Evolutionary conservation across 768 basidiomycete genomes (phyloP).

Genomic region (Mycena chlorophos): DNA sequence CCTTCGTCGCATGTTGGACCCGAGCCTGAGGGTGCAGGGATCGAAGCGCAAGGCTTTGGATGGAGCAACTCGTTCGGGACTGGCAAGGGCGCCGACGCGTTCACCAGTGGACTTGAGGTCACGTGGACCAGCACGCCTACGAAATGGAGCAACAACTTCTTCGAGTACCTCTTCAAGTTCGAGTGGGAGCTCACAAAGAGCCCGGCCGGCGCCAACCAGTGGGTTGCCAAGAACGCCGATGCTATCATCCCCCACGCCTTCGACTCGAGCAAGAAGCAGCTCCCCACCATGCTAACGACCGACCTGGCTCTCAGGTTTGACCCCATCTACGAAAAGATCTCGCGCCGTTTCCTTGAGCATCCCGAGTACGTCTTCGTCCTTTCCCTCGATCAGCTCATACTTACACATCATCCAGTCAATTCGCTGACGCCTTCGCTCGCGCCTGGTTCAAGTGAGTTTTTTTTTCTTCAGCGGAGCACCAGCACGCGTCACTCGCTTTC

Average conservation of each 20-base stretch:
- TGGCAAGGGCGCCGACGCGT: not conserved
- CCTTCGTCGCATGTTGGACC: not conserved
- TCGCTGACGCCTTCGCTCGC: slow-evolving; percentile 1
- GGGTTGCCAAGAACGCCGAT: not conserved
- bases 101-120: slow-evolving; percentile 1
- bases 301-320: not conserved
- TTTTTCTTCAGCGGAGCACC: no score
- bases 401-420: no score
- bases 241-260: not conserved
- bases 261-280: not conserved
- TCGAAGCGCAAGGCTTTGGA: not conserved
- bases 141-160: slow-evolving; percentile 3
- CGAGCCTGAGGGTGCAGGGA: not conserved
- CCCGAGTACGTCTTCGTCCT: no score
- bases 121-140: slow-evolving; percentile 1
- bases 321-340: slow-evolving; percentile 2
- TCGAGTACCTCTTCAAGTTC: slow-evolving; percentile 4
- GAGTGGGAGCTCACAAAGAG: not conserved
- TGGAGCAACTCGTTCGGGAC: not conserved
- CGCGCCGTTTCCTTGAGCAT: not conserved
- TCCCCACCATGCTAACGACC: not conserved
- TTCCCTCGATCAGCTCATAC: no score
- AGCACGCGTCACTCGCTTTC: no score
- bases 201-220: slow-evolving; percentile 3
- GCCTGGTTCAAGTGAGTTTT: slow-evolving; percentile 4